Evolutionary conservation across 495 filamentous ascomycete species (phyloP), one percentile per base, ranked within the genome.

Genomic region (Alectoria sarmentosa): DNA sequence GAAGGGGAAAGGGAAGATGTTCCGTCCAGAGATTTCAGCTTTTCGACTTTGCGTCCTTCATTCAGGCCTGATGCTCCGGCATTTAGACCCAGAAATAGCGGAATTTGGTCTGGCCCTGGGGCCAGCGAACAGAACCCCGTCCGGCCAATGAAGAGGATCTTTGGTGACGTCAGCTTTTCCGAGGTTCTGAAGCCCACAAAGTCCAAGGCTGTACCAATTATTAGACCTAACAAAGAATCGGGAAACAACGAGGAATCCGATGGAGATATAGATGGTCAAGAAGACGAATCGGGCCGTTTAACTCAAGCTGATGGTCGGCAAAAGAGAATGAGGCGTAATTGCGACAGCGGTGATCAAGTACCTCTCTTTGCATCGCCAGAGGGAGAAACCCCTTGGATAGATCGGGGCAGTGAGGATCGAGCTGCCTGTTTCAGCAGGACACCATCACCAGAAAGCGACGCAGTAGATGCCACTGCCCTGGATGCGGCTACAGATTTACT

Each of bases 31-130:
- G 83, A 87, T 58, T 92, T 95, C 78, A 88, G 82, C 73, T 93
- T 92, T 75, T 88, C 86, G 19, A 76, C 86, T 10, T 80, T 76
- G 60, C 81, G 83, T 3, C 82, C 87, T 42, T 83, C 84, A 4
- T 91, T 96, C 78, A 89, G 90, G 62, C 88, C 91, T 0, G 87
- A 88, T 73, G 92, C 89, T 13, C 90, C 91, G 44, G 80, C 82
- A 9, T 96, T 96, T 74, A 89, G 86, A 42, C 91, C 91, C 1
- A 67, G 73, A 39, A 70, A 56, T n/a, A 34, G 57, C 30, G 28
- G 42, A 14, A 23, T 13, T 59, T 63, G 37, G 15, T 52, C 30
- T 49, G 63, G 36, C 60, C 30, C 28, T n/a, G 56, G 62, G 14
- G 55, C 60, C 54, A 23, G 21, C 36, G 60, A 38, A 34, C 61